These are phyloP conservation scores for Vitis hybrid DNA, from an alignment of 177 flowering plant species.

Conservation along the genomic window DNA sequence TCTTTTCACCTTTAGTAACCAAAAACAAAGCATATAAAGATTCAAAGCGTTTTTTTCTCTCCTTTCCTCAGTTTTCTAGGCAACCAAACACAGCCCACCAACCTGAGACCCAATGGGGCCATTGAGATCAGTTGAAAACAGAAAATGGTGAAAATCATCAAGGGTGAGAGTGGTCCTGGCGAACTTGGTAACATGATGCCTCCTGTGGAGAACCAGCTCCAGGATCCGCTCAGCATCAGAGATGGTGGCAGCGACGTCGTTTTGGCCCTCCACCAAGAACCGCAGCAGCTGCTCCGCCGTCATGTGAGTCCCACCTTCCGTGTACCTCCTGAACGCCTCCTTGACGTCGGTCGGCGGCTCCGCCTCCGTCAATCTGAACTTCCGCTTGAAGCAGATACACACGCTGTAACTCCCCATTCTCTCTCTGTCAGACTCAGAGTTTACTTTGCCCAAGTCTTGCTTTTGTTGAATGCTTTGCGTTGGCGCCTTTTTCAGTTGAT, in stretches of 20 bases:
- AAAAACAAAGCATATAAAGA: too few relatives aligned
- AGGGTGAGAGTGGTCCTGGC: conserved; percentile 38
- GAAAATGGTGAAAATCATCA: conserved; percentile 56
- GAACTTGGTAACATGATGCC: conserved; percentile 42
- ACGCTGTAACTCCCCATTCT: conserved; percentile 47
- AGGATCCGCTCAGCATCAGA: conserved; percentile 44
- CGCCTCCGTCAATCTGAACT: conserved; percentile 38
- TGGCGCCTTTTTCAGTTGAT: too few relatives aligned
- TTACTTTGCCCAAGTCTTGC: too few relatives aligned
- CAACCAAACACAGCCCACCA: too few relatives aligned
- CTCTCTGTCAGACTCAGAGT: not conserved
- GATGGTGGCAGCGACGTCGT: conserved; percentile 25
- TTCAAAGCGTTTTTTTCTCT: too few relatives aligned
- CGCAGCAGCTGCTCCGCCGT: conserved; percentile 50
- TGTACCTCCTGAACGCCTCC: conserved; percentile 38
- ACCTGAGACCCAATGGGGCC: conserved; percentile 44
- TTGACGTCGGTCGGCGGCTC: conserved; percentile 57
- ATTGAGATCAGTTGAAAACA: conserved; percentile 60
- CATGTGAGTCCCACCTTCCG: conserved; percentile 45
- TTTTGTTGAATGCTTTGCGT: too few relatives aligned
- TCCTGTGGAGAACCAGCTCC: conserved; percentile 32
- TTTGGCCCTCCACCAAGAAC: conserved; percentile 53
- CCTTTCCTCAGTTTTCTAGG: too few relatives aligned
- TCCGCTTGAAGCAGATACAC: conserved; percentile 46
- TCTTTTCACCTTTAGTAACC: too few relatives aligned